Evolutionary conservation across 2,329 filamentous ascomycete species (phyloP), one percentile per base, ranked within the genome.

Genomic region (Fusarium succisae): DNA sequence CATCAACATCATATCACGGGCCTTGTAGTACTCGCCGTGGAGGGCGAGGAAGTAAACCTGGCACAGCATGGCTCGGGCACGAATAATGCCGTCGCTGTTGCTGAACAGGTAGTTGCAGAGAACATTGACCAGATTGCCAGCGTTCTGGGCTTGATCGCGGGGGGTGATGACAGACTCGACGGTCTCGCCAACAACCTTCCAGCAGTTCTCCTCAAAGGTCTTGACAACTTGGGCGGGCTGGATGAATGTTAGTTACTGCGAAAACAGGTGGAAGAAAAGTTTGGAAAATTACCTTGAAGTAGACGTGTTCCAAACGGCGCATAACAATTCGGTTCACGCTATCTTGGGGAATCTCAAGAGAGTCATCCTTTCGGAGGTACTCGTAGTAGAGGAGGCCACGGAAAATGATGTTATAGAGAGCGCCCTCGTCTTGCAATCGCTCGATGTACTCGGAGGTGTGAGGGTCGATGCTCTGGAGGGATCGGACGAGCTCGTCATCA

Each of bases 361-460:
- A 87, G 51, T 88, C 82, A 72, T 93, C 91, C 83, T 93, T 91
- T 81, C 89, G 90, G 63, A 98, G 87, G 72, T 87, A 88, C 87
- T 99, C 96, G 71, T 95, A 93, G 86, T 99, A 99, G 68, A 98
- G 88, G 79, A 95, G 89, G 53, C 93, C 91, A 73, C 95, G 94
- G 82, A 98, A 92, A 82, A 99, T 94, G 84, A 94, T 93, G 84
- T 94, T 95, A 87, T 99, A 99, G 58, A 99, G 88, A 55, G 92
- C 87, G 72, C 92, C 93, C 86, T 99, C 96, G 79, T 99, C 96
- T 63, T 93, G 93, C 69, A 99, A 87, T 67, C 97, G 91, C 82
- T 99, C 96, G 72, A 99, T 98, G 82, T 99, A 99, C 86, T 99
- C 96, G 37, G 96, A 96, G 45, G 96, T 99, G 85, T 99, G 96